Evolutionary conservation across 192 early-diverging fungal species (phyloP), one percentile per base, ranked within the genome.

Genomic region (Coemansia reversa): DNA sequence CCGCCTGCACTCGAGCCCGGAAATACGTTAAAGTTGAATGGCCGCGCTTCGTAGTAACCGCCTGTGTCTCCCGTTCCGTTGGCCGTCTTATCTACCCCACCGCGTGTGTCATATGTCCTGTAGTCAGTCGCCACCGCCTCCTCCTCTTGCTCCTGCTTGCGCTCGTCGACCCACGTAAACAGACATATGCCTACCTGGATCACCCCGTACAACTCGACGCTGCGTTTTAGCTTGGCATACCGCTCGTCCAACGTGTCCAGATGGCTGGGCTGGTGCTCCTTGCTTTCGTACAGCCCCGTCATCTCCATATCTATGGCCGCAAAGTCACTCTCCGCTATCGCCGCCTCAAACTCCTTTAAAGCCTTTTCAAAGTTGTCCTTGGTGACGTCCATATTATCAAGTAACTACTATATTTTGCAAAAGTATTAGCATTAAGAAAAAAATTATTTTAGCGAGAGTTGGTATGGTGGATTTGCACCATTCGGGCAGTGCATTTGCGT

Each of bases 1-100:
- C 59, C 64, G 28, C 67, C 65, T 16, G 69, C 60, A 16, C 49
- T 63, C 19, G 70, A 66, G 28, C 63, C 71, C 8, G 93, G 93
- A 60, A 98, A 96, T 16, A 94, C 85, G 62, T 91, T 93, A 55
- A 94, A 93, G 62, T 94, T 98, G 82, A 92, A 96, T 6, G 96
- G 87, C 33, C 79, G 70, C 0, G 91, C 92, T 45, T 88, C 79
- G 72, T 92, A 96, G 30, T 70, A 83, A 9, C 69, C 75, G 29
- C 30, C 14, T 49, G 32, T 29, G 42, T 51, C 63, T 5, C 55
- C 58, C 12, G 35, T 11, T 39, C 35, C 35, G 30, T 32, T 32
- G 7, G 30, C 30, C 16, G 7, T 23, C 58, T 24, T 23, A 8
- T 60, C 42, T 35, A 24, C 24, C 22, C 50, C 50, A 28, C 33